Base-by-base conservation (phyloP, 2,329 filamentous ascomycete genomes). In the Balansia obtecta region DNA sequence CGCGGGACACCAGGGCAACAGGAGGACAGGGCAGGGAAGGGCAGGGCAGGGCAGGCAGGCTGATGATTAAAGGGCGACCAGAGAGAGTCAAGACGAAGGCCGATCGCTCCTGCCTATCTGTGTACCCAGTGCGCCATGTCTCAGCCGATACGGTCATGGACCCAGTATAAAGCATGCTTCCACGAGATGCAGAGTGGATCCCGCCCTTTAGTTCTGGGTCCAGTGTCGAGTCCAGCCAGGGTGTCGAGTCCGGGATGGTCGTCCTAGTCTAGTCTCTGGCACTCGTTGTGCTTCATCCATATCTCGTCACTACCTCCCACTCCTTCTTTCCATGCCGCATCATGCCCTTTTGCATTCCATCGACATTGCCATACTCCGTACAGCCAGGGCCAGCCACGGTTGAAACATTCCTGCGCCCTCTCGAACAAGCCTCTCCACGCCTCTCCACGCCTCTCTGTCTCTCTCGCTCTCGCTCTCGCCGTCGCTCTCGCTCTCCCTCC, bases 351-450 rank as follows among this genome's bases (percentile, higher is more conserved):
- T 47, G 11, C 45, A 48, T 45, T 22, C 50, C 50, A 48, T 51
- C 32, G 32, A 41, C 46, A 49, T 49, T 49, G 38, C 39, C 50
- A 45, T 43, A 32, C 50, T 22, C 20, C 7, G 8, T 4, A 45
- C 38, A 32, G 15, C 44, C 42, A 15, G 32, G 27, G 27, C 15
- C 39, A 22, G 27, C 39, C 44, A 39, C 43, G 15, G 32, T 40
- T 46, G 47, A 46, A 53, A 50, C 51, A 55, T 55, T 56, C 52
- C 54, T 50, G 46, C 22, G 52, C 43, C 45, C 48, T 54, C 43
- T 42, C 47, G 45, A 48, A 41, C 49, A 22, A 45, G 5, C 8
- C 27, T 27, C 27, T 27, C 27, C 27, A 27, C 27, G 20, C 16
- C 33, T 49, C 49, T 52, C 49, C 48, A 47, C 45, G 34, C 38